Conservation (phyloP, 2,329 filamentous ascomycete species). For the Aureobasidium sp. region DNA sequence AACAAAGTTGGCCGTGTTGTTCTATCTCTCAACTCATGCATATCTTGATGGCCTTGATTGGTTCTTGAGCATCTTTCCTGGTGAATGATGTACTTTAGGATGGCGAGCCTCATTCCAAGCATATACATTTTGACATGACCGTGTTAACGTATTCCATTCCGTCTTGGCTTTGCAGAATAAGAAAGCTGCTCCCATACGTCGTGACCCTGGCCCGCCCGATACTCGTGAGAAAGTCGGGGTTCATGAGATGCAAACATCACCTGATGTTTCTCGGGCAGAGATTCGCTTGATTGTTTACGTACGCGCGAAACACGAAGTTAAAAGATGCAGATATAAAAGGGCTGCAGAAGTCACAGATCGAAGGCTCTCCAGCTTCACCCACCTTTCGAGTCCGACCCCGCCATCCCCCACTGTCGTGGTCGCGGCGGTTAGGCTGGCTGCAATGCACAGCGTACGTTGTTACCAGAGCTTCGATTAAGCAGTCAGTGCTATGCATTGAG, state of each 20-base stretch:
- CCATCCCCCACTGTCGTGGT: neutral
- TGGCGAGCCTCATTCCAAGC: neutral
- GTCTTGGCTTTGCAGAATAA: neutral
- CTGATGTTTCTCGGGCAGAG: neutral
- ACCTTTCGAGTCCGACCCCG: neutral
- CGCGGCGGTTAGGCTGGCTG: neutral
- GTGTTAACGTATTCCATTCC: neutral
- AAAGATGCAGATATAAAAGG: neutral
- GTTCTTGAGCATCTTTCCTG: neutral
- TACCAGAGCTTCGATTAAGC: slow-evolving; percentile 9
- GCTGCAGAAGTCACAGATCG: neutral
- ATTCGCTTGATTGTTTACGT: neutral
- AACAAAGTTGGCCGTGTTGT: neutral
- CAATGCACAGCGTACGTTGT: slow-evolving; percentile 5
- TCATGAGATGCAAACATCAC: slow-evolving; percentile 20
- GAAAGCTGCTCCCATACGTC: neutral
- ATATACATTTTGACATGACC: neutral
- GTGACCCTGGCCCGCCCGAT: neutral
- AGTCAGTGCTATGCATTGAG: neutral
- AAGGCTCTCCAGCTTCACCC: neutral
- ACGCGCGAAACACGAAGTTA: neutral
- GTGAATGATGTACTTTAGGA: neutral
- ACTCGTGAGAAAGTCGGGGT: neutral
- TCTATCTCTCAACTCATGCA: neutral
- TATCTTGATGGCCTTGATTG: neutral